Conservation (phyloP, 2,329 filamentous ascomycete genomes). For the Aureobasidium subglaciale region DNA sequence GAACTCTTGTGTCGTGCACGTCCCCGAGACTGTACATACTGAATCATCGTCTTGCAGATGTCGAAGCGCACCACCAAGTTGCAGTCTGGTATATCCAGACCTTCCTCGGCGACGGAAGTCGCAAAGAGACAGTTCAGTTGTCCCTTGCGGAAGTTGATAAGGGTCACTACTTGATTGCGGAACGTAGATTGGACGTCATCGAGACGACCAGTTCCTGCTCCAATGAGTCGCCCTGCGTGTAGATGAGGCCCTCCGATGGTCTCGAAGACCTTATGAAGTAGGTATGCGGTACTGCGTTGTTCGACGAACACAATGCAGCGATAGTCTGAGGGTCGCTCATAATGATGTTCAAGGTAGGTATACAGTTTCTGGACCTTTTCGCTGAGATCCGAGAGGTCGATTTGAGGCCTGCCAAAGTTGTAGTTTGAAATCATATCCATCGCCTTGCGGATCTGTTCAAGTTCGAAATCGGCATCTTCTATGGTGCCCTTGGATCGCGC, state of each 20-base stretch:
- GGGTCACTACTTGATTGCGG: conserved; percentile 64
- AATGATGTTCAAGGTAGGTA: conserved; percentile 55
- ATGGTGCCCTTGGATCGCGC: conserved; percentile 1
- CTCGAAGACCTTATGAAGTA: conserved; percentile 63
- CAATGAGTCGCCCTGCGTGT: conserved; percentile 57
- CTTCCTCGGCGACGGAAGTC: conserved; percentile 60
- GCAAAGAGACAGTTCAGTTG: conserved; percentile 56
- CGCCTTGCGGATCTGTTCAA: conserved; percentile 53
- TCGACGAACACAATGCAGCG: conserved; percentile 87
- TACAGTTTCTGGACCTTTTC: conserved; percentile 63
- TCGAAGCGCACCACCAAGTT: conserved; percentile 72
- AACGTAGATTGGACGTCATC: conserved; percentile 58
- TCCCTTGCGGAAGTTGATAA: conserved; percentile 57
- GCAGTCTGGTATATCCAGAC: conserved; percentile 59
- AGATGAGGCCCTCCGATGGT: conserved; percentile 52
- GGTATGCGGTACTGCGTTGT: conserved; percentile 65
- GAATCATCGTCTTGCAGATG: conserved; percentile 80
- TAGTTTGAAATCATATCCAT: conserved; percentile 29
- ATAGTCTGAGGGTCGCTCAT: conserved; percentile 48
- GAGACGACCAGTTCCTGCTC: conserved; percentile 36
- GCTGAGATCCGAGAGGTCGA: conserved; percentile 46
- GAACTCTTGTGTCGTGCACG: conserved; percentile 73
- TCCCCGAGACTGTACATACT: conserved; percentile 89
- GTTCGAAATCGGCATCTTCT: conserved; percentile 39
- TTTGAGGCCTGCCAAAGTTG: background rate